phyloP scores from a whole-genome alignment of 345 rosid genomes.

The Aquilaria sinensis region DNA sequence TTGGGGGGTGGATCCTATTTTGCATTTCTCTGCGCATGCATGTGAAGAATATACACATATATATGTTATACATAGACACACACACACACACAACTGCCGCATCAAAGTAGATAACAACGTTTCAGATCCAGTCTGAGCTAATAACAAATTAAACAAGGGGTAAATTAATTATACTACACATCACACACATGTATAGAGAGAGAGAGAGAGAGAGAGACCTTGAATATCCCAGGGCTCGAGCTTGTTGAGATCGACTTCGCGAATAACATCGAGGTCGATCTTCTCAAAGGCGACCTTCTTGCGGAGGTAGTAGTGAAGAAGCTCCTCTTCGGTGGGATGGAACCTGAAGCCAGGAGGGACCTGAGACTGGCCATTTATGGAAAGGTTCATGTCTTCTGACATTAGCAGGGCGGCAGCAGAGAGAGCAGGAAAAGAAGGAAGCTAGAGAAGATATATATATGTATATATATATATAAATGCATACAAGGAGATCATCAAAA shows the following conservation, averaged over 20 bases:
- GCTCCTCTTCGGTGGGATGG: constrained; percentile 97
- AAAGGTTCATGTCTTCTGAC: constrained; percentile 61
- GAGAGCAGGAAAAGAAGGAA: background rate
- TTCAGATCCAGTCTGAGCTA: background rate
- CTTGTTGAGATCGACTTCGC: constrained; percentile 97
- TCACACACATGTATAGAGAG: background rate
- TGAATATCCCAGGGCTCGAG: constrained; percentile 99
- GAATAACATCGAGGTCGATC: constrained; percentile 95
- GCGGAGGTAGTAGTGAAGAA: constrained; percentile 85
- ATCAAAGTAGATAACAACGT: background rate
- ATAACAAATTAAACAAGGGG: background rate
- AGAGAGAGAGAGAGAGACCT: constrained; percentile 30
- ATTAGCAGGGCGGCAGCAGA: constrained; percentile 7
- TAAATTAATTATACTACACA: background rate
- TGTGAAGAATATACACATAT: background rate
- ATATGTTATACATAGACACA: too few relatives aligned
- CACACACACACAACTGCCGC: background rate
- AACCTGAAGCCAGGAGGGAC: constrained; percentile 99
- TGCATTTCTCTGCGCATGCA: constrained; percentile 65
- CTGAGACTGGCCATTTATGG: constrained; percentile 89
- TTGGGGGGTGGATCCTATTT: constrained; percentile 89
- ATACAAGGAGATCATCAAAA: background rate
- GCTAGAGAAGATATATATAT: too few relatives aligned
- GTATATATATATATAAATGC: background rate
- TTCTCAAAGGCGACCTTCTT: constrained; percentile 81